Evolutionary conservation across 371 early-diverging fungal genomes (phyloP), one percentile per base, ranked within the genome.

Genomic region (Mucor racemosus): DNA sequence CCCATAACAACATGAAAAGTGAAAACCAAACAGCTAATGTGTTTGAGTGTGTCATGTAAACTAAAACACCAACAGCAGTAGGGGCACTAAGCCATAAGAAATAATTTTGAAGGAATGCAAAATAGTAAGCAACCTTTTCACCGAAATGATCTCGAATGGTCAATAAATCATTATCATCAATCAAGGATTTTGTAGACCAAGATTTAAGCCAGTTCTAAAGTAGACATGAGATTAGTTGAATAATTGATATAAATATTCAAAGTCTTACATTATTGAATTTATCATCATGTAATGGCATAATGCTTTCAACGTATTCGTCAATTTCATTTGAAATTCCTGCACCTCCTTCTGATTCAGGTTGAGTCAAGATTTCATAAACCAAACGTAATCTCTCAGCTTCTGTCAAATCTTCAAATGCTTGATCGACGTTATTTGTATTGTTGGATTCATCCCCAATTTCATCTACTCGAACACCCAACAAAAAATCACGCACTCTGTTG

Each of bases 41-140:
- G 21, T 71, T 73, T 4, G 75, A 65, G 19, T 85, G 78, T 17
- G 82, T 76, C 14, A 87, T 70, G 66, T 88, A 90, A 58, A 87
- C 81, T 2, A 89, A 36, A 5, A 87, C 31, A 17, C 95, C 95
- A 5, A 90, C 60, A 1, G 78, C 80, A 4, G 95, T 75, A 31
- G 94, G 94, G 0, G 76, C 74, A 38, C 84, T 75, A 7, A 96
- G 82, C 86, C 90, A 92, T 14, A 89, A 54, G 56, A 91, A 84
- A 76, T 95, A 96, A 70, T 85, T 90, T 77, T 95, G 94, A 5
- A 95, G 77, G 73, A 94, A 96, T 14, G 93, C 95, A 84, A 96
- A 96, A 75, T 96, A 95, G 76, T 87, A 90, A 13, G 94, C 94
- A 56, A 94, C 81, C 79, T 92, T 92, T 72, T 94, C 95, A 63